Percentiles rank a stretch among this genome's conserved stretches.
These are phyloP conservation scores for Medicago arabica DNA, from an alignment of 306 rosid species.

Conservation along the genomic window DNA sequence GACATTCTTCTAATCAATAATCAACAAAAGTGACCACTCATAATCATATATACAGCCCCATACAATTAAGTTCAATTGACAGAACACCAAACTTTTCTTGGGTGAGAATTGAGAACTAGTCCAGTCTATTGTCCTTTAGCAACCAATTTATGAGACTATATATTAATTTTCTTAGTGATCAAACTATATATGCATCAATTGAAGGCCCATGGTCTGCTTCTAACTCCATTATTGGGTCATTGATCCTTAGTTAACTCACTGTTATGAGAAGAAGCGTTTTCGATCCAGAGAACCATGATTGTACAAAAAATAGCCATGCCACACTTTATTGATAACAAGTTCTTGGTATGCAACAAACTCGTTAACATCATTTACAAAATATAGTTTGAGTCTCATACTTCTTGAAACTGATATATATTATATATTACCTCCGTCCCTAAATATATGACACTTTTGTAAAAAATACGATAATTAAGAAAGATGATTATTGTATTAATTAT, in stretches of 20 bases:
- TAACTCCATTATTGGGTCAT: constrained; percentile 26
- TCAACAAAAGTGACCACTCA: background rate
- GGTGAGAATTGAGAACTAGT: constrained; percentile 43
- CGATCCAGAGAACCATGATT: constrained; percentile 28
- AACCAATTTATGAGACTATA: constrained; percentile 15
- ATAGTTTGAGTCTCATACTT: too few species aligned
- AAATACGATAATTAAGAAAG: too few species aligned
- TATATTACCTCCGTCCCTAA: too few species aligned
- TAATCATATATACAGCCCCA: constrained; percentile 34
- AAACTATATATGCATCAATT: constrained; percentile 41
- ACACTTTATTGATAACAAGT: too few species aligned
- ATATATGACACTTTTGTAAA: too few species aligned
- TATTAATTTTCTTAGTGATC: background rate
- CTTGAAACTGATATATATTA: too few species aligned
- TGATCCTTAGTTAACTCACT: constrained; percentile 13
- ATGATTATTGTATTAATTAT: too few species aligned
- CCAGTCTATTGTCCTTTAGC: constrained; percentile 30
- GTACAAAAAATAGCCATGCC: too few species aligned
- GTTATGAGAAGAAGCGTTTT: constrained; percentile 48
- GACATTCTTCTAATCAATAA: constrained; percentile 50
- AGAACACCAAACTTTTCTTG: constrained; percentile 40
- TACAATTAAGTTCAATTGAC: constrained; percentile 45
- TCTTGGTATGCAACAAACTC: too few species aligned
- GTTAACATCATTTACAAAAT: too few species aligned
- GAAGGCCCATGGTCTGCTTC: constrained; percentile 25